These are phyloP conservation scores for Argentina anserina DNA, from an alignment of 306 rosid genomes.

Conservation along the genomic window DNA sequence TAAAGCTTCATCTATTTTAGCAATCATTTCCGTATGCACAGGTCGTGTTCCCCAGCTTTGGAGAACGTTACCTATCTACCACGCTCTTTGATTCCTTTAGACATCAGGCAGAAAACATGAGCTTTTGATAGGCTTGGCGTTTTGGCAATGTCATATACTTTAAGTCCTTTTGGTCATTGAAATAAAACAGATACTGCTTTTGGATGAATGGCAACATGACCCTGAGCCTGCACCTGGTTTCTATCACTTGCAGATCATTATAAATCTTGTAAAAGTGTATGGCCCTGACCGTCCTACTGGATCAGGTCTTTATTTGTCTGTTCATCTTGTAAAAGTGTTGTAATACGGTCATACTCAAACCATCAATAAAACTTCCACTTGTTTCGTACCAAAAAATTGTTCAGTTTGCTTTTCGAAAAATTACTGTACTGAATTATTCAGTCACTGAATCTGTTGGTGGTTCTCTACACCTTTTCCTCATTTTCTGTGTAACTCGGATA, in stretches of 20 bases:
- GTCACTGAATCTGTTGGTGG: background rate
- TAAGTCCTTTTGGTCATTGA: background rate
- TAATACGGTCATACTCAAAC: background rate
- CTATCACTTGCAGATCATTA: background rate
- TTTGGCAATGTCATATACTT: background rate
- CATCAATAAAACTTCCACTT: background rate
- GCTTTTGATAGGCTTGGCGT: constrained; percentile 2
- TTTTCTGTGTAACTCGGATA: background rate
- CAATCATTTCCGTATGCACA: constrained; percentile 7
- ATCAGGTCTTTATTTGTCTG: background rate
- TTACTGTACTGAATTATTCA: background rate
- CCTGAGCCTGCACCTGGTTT: background rate
- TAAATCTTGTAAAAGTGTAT: no score
- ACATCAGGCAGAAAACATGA: constrained; percentile 58
- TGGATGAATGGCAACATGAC: background rate
- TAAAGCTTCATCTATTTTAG: no score
- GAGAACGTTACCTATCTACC: constrained; percentile 66
- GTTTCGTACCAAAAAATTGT: background rate
- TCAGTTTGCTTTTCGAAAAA: no score
- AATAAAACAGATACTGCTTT: background rate
- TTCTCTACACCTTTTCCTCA: background rate
- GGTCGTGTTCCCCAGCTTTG: constrained; percentile 67
- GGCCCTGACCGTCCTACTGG: no score
- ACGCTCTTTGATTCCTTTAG: constrained; percentile 51
- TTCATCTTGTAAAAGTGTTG: background rate